Conservation (phyloP, 345 rosid genomes). For the Tarenaya hassleriana region DNA sequence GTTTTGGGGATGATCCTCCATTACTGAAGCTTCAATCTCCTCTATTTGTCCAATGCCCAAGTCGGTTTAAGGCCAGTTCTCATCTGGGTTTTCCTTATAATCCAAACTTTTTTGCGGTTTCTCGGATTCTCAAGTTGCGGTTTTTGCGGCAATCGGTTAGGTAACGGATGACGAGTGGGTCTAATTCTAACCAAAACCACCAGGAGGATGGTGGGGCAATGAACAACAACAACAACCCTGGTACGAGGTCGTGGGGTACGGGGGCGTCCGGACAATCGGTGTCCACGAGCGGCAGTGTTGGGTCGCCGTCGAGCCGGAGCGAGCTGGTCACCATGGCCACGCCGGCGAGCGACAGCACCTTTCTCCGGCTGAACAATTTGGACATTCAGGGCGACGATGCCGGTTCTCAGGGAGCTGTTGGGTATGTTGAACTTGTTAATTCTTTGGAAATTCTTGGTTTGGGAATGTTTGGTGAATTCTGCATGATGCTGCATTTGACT, state of each 20-base stretch:
- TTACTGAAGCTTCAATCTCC: conserved; percentile 7
- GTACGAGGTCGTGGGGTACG: conserved; percentile 80
- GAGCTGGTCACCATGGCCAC: conserved; percentile 64
- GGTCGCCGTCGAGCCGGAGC: conserved; percentile 88
- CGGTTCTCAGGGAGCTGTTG: conserved; percentile 72
- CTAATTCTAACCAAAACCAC: conserved; percentile 39
- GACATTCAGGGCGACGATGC: conserved; percentile 93
- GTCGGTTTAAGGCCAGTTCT: conserved; percentile 29
- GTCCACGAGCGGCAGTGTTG: conserved; percentile 87
- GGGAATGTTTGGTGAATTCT: neutral
- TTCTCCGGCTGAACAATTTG: conserved; percentile 57
- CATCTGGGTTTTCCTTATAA: conserved; percentile 23
- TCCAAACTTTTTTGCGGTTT: conserved; percentile 9
- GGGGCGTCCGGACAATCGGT: conserved; percentile 74
- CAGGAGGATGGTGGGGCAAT: conserved; percentile 48
- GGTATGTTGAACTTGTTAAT: conserved; percentile 33
- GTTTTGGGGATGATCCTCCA: conserved; percentile 12
- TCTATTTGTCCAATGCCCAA: conserved; percentile 16
- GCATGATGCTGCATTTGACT: conserved; percentile 15
- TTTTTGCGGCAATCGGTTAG: conserved; percentile 14
- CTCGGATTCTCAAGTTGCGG: conserved; percentile 9
- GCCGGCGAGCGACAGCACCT: conserved; percentile 65
- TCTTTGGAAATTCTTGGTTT: conserved; percentile 8
- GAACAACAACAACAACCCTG: conserved; percentile 26
- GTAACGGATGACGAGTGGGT: conserved; percentile 41